These are phyloP conservation scores for Nicotiana noctiflora DNA, from an alignment of 257 asterid genomes.

Conservation along the genomic window DNA sequence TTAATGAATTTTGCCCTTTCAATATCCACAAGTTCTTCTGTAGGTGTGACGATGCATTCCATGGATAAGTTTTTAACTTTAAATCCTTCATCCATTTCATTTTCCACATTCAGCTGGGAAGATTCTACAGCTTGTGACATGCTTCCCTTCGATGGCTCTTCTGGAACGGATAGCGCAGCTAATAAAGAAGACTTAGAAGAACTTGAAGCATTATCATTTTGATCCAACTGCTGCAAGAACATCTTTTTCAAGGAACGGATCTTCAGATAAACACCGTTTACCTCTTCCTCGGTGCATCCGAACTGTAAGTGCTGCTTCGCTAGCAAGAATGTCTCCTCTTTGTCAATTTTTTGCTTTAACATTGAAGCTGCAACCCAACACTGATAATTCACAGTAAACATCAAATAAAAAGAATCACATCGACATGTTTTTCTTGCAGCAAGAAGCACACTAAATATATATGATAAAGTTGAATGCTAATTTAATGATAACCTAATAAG, in stretches of 20 bases:
- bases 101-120: slow-evolving; percentile 12
- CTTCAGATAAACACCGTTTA: slow-evolving; percentile 19
- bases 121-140: slow-evolving; percentile 1
- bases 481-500: background rate
- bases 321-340: slow-evolving; percentile 18
- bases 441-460: background rate
- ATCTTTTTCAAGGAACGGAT: slow-evolving; percentile 22
- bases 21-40: slow-evolving; percentile 14
- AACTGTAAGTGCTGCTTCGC: slow-evolving; percentile 26
- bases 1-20: slow-evolving; percentile 16
- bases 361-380: slow-evolving; percentile 43
- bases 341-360: slow-evolving; percentile 26
- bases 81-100: slow-evolving; percentile 17
- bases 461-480: background rate
- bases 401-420: slow-evolving; percentile 8
- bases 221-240: slow-evolving; percentile 22
- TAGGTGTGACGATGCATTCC: slow-evolving; percentile 4
- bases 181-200: slow-evolving; percentile 3
- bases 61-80: slow-evolving; percentile 4
- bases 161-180: slow-evolving; percentile 12
- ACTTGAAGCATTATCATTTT: slow-evolving; percentile 2
- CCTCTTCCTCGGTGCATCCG: slow-evolving; percentile 34
- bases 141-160: slow-evolving; percentile 10
- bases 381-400: slow-evolving; percentile 21
- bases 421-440: background rate